These are phyloP conservation scores for Boeremia lycopersici DNA, from an alignment of 2,329 filamentous ascomycete genomes.

Conservation along the genomic window DNA sequence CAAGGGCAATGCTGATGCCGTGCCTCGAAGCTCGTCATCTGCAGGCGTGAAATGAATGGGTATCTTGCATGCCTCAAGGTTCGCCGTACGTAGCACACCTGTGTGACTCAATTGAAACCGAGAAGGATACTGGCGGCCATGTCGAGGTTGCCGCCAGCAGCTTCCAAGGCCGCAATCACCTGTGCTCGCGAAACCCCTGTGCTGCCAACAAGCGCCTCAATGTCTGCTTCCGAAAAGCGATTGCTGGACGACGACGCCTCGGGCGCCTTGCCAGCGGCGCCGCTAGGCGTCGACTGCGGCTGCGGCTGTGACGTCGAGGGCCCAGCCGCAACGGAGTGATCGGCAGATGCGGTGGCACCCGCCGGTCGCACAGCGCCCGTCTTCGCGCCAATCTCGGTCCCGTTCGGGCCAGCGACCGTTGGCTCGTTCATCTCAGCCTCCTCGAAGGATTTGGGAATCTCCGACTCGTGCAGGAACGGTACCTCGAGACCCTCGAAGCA, in stretches of 20 bases:
- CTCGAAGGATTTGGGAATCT: conserved; percentile 85
- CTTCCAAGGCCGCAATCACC: conserved; percentile 80
- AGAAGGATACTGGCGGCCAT: conserved; percentile 83
- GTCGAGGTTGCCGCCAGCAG: conserved; percentile 84
- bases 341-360: conserved; percentile 42
- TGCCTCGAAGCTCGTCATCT: not conserved
- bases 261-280: conserved; percentile 29
- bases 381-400: conserved; percentile 84
- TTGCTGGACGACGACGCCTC: conserved; percentile 18
- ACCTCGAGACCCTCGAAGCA: conserved; percentile 89
- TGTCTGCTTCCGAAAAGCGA: conserved; percentile 65
- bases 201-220: conserved; percentile 77
- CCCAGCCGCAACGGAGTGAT: conserved; percentile 24
- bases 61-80: conserved; percentile 1
- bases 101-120: conserved; percentile 9
- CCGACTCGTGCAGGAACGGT: conserved; percentile 86
- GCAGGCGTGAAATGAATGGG: conserved; percentile 5
- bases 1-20: conserved; percentile 2
- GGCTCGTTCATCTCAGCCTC: conserved; percentile 78
- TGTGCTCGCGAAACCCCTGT: conserved; percentile 74
- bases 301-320: conserved; percentile 12
- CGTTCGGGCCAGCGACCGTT: conserved; percentile 81
- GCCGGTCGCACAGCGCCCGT: conserved; percentile 75
- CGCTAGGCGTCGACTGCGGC: conserved; percentile 4
- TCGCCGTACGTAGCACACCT: not conserved